These are phyloP conservation scores for Trichocladium uniseriatum DNA, from an alignment of 495 filamentous ascomycete species.

Conservation along the genomic window DNA sequence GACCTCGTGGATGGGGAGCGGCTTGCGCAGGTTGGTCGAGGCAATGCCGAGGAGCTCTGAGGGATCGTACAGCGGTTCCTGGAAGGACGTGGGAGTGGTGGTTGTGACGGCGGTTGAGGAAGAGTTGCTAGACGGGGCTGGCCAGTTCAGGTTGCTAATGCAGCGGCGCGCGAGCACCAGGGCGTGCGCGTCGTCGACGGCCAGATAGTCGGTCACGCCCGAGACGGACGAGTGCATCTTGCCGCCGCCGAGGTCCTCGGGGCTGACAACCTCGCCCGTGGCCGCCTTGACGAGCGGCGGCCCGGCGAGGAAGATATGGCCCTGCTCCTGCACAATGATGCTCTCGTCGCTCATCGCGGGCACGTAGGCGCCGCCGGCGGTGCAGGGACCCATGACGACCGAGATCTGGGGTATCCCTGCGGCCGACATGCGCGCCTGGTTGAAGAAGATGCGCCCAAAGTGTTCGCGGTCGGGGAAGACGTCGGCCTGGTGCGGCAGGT, in stretches of 20 bases:
- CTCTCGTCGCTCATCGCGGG: constrained; percentile 96
- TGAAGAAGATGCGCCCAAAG: constrained; percentile 97
- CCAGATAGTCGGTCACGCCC: constrained; percentile 94
- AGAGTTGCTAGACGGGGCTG: no score
- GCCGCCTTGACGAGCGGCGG: constrained; percentile 95
- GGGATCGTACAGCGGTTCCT: constrained; percentile 73
- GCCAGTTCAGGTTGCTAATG: constrained; percentile 83
- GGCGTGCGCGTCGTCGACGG: constrained; percentile 89
- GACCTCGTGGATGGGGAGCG: constrained; percentile 77
- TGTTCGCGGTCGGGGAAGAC: constrained; percentile 95
- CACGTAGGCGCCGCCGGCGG: constrained; percentile 91
- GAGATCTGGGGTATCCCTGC: constrained; percentile 85
- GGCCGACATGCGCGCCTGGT: constrained; percentile 88
- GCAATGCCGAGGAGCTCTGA: constrained; percentile 81
- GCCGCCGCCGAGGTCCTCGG: constrained; percentile 92
- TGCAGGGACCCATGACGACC: constrained; percentile 97
- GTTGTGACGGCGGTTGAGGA: constrained; percentile 12
- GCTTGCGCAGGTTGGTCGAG: constrained; percentile 75
- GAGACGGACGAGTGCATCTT: constrained; percentile 81
- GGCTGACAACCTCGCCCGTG: constrained; percentile 85
- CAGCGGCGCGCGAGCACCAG: constrained; percentile 77
- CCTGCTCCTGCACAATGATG: constrained; percentile 91
- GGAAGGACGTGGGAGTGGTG: constrained; percentile 14
- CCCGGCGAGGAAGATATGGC: constrained; percentile 92
- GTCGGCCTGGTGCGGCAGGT: constrained; percentile 90